phyloP scores from a whole-genome alignment of 352 stramenopile genomes.

The Globisporangium abappressorium region DNA sequence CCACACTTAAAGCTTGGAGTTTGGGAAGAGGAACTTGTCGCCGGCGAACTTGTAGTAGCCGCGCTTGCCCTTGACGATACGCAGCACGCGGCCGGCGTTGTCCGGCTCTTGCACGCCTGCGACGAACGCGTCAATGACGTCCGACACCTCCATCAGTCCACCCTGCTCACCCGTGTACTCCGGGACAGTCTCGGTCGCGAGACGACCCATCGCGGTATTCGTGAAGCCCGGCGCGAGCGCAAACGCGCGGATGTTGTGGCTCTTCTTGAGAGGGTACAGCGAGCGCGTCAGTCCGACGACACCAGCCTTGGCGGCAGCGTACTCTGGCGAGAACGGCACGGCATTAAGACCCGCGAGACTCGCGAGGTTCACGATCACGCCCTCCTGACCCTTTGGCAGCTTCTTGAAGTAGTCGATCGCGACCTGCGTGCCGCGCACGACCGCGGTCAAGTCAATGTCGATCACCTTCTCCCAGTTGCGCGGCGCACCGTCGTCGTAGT shows the following conservation, averaged over 20 bases:
- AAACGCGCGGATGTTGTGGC: conserved; percentile 68
- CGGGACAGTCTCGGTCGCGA: conserved; percentile 31
- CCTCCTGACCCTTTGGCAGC: conserved; percentile 54
- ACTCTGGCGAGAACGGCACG: conserved; percentile 58
- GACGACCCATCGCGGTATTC: conserved; percentile 60
- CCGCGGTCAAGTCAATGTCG: conserved; percentile 64
- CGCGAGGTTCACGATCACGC: conserved; percentile 68
- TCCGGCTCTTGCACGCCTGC: conserved; percentile 44
- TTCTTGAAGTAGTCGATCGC: conserved; percentile 59
- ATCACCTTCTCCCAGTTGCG: conserved; percentile 62
- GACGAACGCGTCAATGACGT: conserved; percentile 56
- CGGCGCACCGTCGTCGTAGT: conserved; percentile 39
- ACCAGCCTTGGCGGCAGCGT: conserved; percentile 69
- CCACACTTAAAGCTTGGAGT: conserved; percentile 41
- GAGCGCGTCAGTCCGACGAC: conserved; percentile 76
- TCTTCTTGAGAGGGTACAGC: conserved; percentile 53
- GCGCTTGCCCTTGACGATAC: conserved; percentile 49
- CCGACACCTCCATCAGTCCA: conserved; percentile 33
- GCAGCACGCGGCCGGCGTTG: conserved; percentile 58
- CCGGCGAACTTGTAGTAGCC: conserved; percentile 61
- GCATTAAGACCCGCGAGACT: conserved; percentile 60
- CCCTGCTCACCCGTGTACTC: conserved; percentile 58
- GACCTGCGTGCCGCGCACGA: conserved; percentile 69
- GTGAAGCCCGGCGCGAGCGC: conserved; percentile 67
- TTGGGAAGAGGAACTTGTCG: conserved; percentile 65